Base-by-base conservation (phyloP, 257 asterid genomes). In the Eucommia ulmoides region DNA sequence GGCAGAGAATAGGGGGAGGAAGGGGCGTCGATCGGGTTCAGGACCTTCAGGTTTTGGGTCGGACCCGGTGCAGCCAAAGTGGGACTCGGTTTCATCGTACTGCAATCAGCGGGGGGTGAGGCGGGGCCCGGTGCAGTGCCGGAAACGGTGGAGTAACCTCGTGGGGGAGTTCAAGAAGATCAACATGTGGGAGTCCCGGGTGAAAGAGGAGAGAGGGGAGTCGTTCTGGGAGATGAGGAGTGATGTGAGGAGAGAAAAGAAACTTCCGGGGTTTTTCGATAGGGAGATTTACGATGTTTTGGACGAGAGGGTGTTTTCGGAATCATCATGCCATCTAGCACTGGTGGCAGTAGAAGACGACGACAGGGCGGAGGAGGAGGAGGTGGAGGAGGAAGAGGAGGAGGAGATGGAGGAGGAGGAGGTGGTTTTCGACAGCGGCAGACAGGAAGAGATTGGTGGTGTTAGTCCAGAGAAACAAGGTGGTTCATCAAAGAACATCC, bases 71-170 rank as follows among this genome's bases (percentile, higher is more conserved):
- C 84, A 79, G 23, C 87, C 83, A 17, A 85, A 85, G 56, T 85
- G 94, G 94, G 83, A 74, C 19, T 61, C 56, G 0, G 73, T 85
- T 41, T 80, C 94, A 8, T 71, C 88, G 0, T 66, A 82, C 70
- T 85, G 92, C 77, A 85, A 63, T 35, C 54, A 62, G 2, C 61
- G 69, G 22, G 83, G 88, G 38, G 88, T 73, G 47, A 71, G 53
- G 54, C 56, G 96, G 53, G 84, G 81, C 52, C 75, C 85, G 15
- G 84, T 80, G 11, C 96, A 85, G 44, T 82, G 94, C 55, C 74
- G 88, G 12, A 85, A 85, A 63, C 56, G 94, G 59, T 85, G 94
- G 96, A 78, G 94, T 54, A 82, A 86, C 64, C 76, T 86, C n/a
- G 58, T 72, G 21, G 64, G 94, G 23, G 93, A 85, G 51, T 85